phyloP scores from a whole-genome alignment of 2,329 filamentous ascomycete species.

The Xylaria sp. region DNA sequence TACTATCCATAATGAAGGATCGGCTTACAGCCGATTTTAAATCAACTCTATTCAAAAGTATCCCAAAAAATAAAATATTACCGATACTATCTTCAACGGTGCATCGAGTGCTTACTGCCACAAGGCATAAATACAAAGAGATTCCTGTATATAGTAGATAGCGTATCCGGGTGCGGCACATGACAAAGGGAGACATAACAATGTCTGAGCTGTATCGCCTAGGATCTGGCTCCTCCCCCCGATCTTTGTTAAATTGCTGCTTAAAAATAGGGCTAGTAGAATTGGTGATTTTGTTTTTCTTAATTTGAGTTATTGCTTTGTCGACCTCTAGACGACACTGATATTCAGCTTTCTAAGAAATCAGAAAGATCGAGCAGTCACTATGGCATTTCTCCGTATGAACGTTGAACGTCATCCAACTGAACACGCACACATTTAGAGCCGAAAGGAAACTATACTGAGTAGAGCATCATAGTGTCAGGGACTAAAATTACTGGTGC shows the following conservation, averaged over 20 bases:
- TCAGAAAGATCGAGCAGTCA: not conserved
- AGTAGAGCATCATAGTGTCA: not conserved
- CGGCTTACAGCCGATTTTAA: not conserved
- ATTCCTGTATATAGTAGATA: too few relatives aligned
- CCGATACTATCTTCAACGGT: not conserved
- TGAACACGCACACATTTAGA: not conserved
- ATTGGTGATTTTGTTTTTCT: too few relatives aligned
- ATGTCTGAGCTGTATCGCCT: not conserved
- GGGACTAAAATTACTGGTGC: too few relatives aligned
- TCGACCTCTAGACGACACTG: not conserved
- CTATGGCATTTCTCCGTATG: not conserved
- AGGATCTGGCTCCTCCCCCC: not conserved
- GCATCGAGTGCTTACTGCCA: not conserved
- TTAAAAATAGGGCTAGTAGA: not conserved
- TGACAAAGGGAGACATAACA: not conserved
- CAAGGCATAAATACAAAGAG: too few relatives aligned
- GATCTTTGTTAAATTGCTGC: not conserved
- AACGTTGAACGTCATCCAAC: not conserved
- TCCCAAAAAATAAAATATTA: not conserved
- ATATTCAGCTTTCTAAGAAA: too few relatives aligned
- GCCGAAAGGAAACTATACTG: not conserved
- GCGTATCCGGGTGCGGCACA: conserved; percentile 3
- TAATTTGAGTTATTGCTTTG: not conserved
- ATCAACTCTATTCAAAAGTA: not conserved
- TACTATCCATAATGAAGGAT: not conserved